Conservation (phyloP, 352 stramenopile species). For the Globisporangium splendens region DNA sequence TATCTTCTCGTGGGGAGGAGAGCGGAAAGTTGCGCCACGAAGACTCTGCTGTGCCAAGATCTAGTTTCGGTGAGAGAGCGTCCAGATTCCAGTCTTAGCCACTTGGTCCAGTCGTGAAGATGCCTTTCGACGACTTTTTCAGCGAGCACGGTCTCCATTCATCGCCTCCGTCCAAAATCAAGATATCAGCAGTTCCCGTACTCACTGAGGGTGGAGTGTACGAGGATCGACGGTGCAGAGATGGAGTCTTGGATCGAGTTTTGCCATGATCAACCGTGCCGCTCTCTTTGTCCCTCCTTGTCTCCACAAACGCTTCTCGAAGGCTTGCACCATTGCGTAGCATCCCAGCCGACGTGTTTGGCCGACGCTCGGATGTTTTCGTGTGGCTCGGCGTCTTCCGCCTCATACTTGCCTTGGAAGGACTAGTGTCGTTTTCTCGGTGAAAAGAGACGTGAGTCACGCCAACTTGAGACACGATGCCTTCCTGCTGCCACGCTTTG, state of each 20-base stretch:
- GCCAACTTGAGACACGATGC: slow-evolving; percentile 32
- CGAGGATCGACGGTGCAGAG: slow-evolving; percentile 10
- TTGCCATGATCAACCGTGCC: not conserved
- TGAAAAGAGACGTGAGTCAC: slow-evolving; percentile 19
- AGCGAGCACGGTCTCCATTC: slow-evolving; percentile 42
- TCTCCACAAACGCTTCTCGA: slow-evolving; percentile 57
- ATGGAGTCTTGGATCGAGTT: not conserved
- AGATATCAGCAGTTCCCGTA: slow-evolving; percentile 39
- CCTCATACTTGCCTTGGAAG: slow-evolving; percentile 6
- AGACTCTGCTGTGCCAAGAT: slow-evolving; percentile 38
- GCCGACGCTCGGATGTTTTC: slow-evolving; percentile 27
- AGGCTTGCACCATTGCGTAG: slow-evolving; percentile 34
- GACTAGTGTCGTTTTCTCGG: slow-evolving; percentile 10
- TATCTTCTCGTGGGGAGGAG: slow-evolving; percentile 25
- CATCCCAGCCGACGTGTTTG: slow-evolving; percentile 51
- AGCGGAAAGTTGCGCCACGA: slow-evolving; percentile 20
- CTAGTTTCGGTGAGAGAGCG: slow-evolving; percentile 46
- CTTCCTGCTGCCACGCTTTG: slow-evolving; percentile 63
- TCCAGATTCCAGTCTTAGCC: slow-evolving; percentile 60
- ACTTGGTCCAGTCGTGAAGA: slow-evolving; percentile 30
- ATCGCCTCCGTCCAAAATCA: slow-evolving; percentile 52
- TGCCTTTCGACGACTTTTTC: slow-evolving; percentile 42
- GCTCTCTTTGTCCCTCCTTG: slow-evolving; percentile 2
- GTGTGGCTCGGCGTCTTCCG: slow-evolving; percentile 10
- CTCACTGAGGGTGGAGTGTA: slow-evolving; percentile 9